Percentiles rank a stretch among this genome's conserved stretches.
Evolutionary conservation across 139 green algal genomes (phyloP).

Genomic region (Chlamydomonas sp.): DNA sequence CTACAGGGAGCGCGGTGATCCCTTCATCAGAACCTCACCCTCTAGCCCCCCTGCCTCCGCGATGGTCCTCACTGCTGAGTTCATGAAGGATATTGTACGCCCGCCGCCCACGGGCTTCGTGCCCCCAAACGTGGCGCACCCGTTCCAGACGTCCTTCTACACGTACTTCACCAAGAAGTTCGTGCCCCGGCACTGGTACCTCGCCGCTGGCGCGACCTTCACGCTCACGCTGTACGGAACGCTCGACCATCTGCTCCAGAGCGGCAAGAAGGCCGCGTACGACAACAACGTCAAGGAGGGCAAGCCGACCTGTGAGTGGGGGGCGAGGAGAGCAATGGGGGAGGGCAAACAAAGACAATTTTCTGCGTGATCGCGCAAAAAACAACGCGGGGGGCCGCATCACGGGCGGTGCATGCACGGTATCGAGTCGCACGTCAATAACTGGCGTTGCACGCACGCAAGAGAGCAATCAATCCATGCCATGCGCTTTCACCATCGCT

Average conservation of each 20-base stretch:
- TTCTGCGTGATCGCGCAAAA: too few species aligned
- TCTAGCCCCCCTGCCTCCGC: too few species aligned
- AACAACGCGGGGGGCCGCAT: too few species aligned
- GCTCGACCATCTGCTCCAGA: constrained; percentile 30
- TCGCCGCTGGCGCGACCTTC: constrained; percentile 38
- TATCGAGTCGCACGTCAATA: too few species aligned
- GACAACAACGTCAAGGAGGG: constrained; percentile 38
- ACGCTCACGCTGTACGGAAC: constrained; percentile 34
- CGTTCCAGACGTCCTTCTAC: constrained; percentile 46
- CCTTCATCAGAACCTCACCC: too few species aligned
- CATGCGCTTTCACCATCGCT: neutral
- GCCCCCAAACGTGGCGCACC: constrained; percentile 40
- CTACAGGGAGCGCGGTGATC: too few species aligned
- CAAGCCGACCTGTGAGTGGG: constrained; percentile 37
- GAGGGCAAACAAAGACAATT: too few species aligned
- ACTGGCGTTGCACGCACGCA: too few species aligned
- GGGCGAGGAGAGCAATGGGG: too few species aligned
- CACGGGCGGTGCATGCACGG: too few species aligned
- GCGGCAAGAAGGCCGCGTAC: constrained; percentile 42
- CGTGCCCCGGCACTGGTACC: constrained; percentile 37
- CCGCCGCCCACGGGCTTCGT: constrained; percentile 32
- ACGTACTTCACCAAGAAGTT: constrained; percentile 46
- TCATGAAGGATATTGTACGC: constrained; percentile 40
- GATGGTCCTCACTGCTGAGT: constrained; percentile 37
- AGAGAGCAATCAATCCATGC: neutral